A percentile compares a stretch with the other conserved stretches of the same genome.
Conservation (phyloP, 1,139 yeast species). For the Pichia norvegensis region DNA sequence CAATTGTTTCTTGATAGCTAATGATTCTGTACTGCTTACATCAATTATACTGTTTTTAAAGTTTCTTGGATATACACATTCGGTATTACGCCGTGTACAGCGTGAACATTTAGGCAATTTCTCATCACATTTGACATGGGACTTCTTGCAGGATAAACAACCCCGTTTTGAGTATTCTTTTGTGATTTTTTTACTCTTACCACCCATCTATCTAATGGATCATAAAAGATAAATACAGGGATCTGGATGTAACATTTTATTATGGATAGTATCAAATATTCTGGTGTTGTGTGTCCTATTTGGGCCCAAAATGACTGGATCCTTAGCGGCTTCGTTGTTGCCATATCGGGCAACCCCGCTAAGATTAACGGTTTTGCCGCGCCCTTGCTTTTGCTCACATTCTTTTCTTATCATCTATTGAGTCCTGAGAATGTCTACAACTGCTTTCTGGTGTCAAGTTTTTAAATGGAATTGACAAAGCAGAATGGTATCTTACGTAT, state of each 20-base stretch:
- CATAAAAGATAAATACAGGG: not conserved
- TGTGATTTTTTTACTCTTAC: constrained; percentile 17
- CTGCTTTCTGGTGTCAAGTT: too few species aligned
- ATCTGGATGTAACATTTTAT: not conserved
- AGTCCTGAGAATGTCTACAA: too few species aligned
- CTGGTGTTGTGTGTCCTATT: too few species aligned
- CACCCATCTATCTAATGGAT: not conserved
- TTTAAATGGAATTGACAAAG: too few species aligned
- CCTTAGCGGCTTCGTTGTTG: not conserved
- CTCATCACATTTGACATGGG: constrained; percentile 44
- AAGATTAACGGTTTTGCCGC: not conserved
- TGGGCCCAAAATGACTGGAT: not conserved
- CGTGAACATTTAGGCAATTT: constrained; percentile 36
- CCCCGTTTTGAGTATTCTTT: constrained; percentile 35
- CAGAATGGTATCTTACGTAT: too few species aligned
- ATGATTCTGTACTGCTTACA: not conserved
- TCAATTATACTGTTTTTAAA: not conserved
- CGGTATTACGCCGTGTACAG: constrained; percentile 32
- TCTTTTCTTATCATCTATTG: too few species aligned
- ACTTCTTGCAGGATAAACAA: constrained; percentile 37
- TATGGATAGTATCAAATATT: too few species aligned
- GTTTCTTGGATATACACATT: constrained; percentile 31
- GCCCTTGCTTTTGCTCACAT: too few species aligned
- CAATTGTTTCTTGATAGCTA: not conserved
- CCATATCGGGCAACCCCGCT: not conserved